Conservation (phyloP, 495 filamentous ascomycete species). For the Tuber aestivum region DNA sequence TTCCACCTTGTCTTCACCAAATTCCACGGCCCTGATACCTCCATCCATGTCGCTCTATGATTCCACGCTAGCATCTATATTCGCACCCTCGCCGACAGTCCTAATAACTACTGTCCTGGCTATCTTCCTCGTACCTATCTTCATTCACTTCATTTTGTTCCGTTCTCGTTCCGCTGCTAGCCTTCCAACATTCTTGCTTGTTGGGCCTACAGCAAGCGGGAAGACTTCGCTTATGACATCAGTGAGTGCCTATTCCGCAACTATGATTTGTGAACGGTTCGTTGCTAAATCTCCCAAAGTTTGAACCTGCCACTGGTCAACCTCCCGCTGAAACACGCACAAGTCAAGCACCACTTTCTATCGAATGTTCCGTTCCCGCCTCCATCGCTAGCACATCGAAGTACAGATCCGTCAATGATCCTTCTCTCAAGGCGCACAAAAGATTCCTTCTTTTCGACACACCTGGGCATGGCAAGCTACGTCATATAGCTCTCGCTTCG, state of each 20-base stretch:
- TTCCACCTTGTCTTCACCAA: slow-evolving; percentile 17
- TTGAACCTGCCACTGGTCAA: slow-evolving; percentile 32
- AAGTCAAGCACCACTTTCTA: slow-evolving; percentile 66
- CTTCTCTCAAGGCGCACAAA: slow-evolving; percentile 57
- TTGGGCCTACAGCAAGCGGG: slow-evolving; percentile 77
- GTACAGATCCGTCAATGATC: slow-evolving; percentile 65
- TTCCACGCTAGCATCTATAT: slow-evolving; percentile 21
- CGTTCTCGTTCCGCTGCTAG: slow-evolving; percentile 56
- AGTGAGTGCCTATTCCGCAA: slow-evolving; percentile 46
- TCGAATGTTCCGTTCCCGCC: slow-evolving; percentile 66
- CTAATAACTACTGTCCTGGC: slow-evolving; percentile 62
- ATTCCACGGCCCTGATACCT: slow-evolving; percentile 5
- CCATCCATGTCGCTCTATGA: slow-evolving; percentile 8
- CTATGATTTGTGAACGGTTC: neutral
- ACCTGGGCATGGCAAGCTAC: slow-evolving; percentile 90
- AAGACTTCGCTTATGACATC: slow-evolving; percentile 86
- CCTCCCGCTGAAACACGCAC: slow-evolving; percentile 62
- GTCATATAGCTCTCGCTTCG: slow-evolving; percentile 52
- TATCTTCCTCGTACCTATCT: slow-evolving; percentile 64
- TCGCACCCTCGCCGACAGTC: slow-evolving; percentile 52
- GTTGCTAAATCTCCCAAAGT: slow-evolving; percentile 22
- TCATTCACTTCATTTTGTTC: slow-evolving; percentile 74
- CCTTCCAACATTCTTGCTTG: slow-evolving; percentile 74
- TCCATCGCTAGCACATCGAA: slow-evolving; percentile 57
- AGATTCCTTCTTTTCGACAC: slow-evolving; percentile 79